Evolutionary conservation across 2,329 filamentous ascomycete genomes (phyloP).

Genomic region (Fusarium sp.): DNA sequence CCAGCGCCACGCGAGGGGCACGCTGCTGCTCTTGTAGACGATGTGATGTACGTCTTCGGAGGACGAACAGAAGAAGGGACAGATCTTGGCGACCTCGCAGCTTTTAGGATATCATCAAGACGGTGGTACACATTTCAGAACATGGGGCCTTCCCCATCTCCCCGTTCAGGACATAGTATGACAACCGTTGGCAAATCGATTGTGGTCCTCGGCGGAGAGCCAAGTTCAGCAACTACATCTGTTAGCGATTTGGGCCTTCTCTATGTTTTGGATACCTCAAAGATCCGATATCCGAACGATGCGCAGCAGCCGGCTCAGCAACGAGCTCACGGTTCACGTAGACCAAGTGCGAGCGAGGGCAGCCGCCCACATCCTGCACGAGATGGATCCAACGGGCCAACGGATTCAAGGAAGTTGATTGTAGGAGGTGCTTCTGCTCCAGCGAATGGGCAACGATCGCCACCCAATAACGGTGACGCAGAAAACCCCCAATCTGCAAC

Average conservation of each 20-base stretch:
- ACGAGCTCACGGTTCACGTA: constrained; percentile 51
- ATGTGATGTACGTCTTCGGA: constrained; percentile 99
- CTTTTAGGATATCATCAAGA: constrained; percentile 77
- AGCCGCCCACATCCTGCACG: constrained; percentile 55
- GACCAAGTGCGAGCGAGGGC: constrained; percentile 55
- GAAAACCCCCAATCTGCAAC: constrained; percentile 48
- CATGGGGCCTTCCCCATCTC: constrained; percentile 95
- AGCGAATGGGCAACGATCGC: constrained; percentile 55
- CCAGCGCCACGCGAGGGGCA: constrained; percentile 94
- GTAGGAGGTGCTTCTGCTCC: constrained; percentile 41
- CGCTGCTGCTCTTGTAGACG: constrained; percentile 90
- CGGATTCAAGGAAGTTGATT: constrained; percentile 61
- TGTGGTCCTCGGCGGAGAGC: constrained; percentile 92
- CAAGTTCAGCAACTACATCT: constrained; percentile 84
- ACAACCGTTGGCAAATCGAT: constrained; percentile 93
- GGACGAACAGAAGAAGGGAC: constrained; percentile 93
- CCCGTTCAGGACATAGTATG: constrained; percentile 97
- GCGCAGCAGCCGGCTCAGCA: constrained; percentile 50
- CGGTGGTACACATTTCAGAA: constrained; percentile 99
- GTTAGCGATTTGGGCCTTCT: constrained; percentile 86
- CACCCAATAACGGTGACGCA: constrained; percentile 53
- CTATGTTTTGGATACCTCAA: constrained; percentile 92
- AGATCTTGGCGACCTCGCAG: constrained; percentile 92
- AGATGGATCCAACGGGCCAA: constrained; percentile 62
- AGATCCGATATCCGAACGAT: constrained; percentile 96